Evolutionary conservation across 352 stramenopile genomes (phyloP).

Genomic region (Plasmopara muralis): DNA sequence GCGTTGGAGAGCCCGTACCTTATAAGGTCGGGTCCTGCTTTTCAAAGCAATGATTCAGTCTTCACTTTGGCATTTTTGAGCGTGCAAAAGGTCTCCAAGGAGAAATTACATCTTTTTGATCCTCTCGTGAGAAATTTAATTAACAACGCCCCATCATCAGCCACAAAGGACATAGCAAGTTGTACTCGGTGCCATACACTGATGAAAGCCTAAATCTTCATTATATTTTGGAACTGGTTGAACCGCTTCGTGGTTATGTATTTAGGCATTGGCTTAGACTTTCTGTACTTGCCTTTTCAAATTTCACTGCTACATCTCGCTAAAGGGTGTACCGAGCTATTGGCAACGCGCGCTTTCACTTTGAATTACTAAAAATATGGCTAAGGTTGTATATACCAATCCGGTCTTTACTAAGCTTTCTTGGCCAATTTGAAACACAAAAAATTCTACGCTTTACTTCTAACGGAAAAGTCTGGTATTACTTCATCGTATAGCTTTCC

Average conservation of each 20-base stretch:
- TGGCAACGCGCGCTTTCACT: background rate
- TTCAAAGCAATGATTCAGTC: too few species aligned
- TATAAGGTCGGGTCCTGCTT: background rate
- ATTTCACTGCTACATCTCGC: background rate
- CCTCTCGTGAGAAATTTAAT: background rate
- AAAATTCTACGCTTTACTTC: background rate
- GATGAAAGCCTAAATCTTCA: conserved; percentile 2
- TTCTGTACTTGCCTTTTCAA: conserved; percentile 7
- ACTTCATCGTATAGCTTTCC: background rate
- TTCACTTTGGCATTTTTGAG: conserved; percentile 1
- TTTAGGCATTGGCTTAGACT: conserved; percentile 3
- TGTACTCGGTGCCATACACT: background rate
- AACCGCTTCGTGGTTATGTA: conserved; percentile 5
- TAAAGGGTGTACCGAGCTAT: background rate
- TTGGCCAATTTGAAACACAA: conserved; percentile 8
- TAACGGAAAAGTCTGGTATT: too few species aligned
- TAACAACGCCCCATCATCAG: background rate
- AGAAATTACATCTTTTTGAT: conserved; percentile 1
- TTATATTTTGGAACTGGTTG: background rate
- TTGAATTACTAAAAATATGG: conserved; percentile 7
- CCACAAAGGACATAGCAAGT: background rate
- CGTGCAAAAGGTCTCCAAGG: background rate
- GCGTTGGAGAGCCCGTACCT: background rate
- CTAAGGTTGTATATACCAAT: conserved; percentile 1
- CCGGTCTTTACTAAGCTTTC: too few species aligned